phyloP scores from a whole-genome alignment of 371 early-diverging fungal genomes.

The Mucor indicus region DNA sequence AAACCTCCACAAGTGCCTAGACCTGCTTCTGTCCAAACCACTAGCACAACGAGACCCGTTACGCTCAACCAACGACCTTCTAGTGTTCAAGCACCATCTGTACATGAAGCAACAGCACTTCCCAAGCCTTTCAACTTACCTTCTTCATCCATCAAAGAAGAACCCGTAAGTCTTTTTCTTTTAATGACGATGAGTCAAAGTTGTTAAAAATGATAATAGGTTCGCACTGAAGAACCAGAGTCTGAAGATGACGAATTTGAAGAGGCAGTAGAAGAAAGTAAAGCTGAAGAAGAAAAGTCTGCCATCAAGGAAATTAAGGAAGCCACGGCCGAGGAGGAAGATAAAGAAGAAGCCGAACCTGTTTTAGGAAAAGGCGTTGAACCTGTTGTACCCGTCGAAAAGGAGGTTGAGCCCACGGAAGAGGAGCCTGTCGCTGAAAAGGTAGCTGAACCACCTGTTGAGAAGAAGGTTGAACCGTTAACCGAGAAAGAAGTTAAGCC shows the following conservation, averaged over 20 bases:
- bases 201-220: too few relatives aligned
- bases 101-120: not conserved
- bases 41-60: conserved; percentile 6
- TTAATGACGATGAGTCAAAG: too few relatives aligned
- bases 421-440: too few relatives aligned
- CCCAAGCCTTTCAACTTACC: not conserved
- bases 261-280: conserved; percentile 8
- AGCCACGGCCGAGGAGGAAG: not conserved
- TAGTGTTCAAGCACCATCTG: conserved; percentile 8
- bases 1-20: conserved; percentile 18
- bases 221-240: not conserved
- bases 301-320: too few relatives aligned
- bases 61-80: conserved; percentile 13
- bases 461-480: not conserved
- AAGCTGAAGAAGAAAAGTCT: conserved; percentile 8
- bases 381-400: too few relatives aligned
- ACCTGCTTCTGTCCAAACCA: conserved; percentile 16
- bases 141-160: not conserved
- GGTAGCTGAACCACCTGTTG: not conserved
- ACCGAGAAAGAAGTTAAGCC: not conserved
- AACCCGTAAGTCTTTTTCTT: not conserved
- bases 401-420: too few relatives aligned
- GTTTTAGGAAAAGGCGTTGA: too few relatives aligned
- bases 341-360: too few relatives aligned
- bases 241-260: conserved; percentile 1